These are phyloP conservation scores for Suillus decipiens DNA, from an alignment of 768 basidiomycete species.

Conservation along the genomic window DNA sequence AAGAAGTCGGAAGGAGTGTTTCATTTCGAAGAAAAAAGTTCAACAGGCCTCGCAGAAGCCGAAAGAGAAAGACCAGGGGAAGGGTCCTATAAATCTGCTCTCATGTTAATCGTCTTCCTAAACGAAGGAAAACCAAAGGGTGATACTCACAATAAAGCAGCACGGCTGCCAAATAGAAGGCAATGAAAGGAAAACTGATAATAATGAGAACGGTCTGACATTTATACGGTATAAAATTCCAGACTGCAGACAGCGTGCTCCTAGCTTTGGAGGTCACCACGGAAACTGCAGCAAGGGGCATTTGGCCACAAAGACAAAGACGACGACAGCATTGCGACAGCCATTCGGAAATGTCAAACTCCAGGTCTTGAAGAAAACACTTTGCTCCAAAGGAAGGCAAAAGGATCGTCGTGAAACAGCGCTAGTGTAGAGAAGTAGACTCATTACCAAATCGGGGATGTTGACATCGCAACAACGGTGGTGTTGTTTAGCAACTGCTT, in stretches of 20 bases:
- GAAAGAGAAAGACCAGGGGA: constrained; percentile 37
- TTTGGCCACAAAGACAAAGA: constrained; percentile 1
- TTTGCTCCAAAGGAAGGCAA: not conserved
- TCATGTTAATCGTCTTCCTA: not conserved
- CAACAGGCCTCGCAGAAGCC: constrained; percentile 49
- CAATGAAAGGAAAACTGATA: constrained; percentile 19
- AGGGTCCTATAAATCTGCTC: constrained; percentile 21
- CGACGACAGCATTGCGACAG: constrained; percentile 10
- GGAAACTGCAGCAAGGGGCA: constrained; percentile 9
- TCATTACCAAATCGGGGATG: constrained; percentile 16
- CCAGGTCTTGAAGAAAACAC: not conserved
- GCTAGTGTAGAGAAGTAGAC: not conserved
- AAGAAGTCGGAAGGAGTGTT: constrained; percentile 44
- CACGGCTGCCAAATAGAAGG: constrained; percentile 50
- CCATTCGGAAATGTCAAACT: constrained; percentile 8
- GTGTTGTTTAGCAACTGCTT: constrained; percentile 17
- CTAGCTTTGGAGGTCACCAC: constrained; percentile 8
- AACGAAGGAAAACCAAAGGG: not conserved
- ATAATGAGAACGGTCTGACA: constrained; percentile 18
- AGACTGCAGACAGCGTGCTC: constrained; percentile 3
- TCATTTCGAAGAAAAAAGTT: constrained; percentile 45
- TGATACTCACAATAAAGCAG: constrained; percentile 36
- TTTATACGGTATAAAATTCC: constrained; percentile 1
- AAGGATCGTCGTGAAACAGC: constrained; percentile 2
- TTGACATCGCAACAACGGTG: constrained; percentile 8